Base-by-base conservation (phyloP, 306 rosid species). In the Phaseolus lunatus region DNA sequence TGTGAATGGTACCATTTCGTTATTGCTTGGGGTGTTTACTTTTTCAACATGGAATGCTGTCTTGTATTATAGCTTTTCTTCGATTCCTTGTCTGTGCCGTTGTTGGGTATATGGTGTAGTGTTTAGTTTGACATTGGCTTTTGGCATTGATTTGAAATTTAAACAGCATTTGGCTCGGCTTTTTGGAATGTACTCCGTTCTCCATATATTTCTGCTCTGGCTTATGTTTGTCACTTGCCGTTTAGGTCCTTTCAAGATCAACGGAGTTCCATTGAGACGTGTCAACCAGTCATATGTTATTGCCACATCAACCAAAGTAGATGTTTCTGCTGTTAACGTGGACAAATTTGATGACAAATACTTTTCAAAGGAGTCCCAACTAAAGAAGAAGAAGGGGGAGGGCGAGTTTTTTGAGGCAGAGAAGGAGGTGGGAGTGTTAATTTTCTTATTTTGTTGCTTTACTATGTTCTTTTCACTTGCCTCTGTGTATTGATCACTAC, bases 251-350 rank as follows among this genome's bases (percentile, higher is more conserved):
- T 90, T 86, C 76, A 86, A 86, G 82, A 80, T 90, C 11, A 90
- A 90, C 8, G 96, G 92, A 24, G 96, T 90, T 72, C 92, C 96
- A 10, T 83, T 90, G 77, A 88, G 96, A 78, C 89, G 96, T 13
- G 92, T 90, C 33, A 83, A 87, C 23, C 96, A 90, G 20, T 75
- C 96, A 1, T 90, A 90, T 14, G 89, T 88, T 33, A 86, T 88
- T 78, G 89, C 81, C 23, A 90, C 96, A 45, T 88, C 96, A 48
- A 88, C 92, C 15, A 85, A 88, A 80, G 86, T 90, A 18, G 96
- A 90, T 75, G 39, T 90, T 20, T 81, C 91, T 35, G 87, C 83
- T 16, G 89, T 88, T 56, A 85, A 86, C 22, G 75, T 78, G 5
- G 90, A 81, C 2, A 90, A 81, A 54, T 85, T 86, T 47, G 90